Conservation (phyloP, 306 rosid genomes). For the Nissolia schottii region DNA sequence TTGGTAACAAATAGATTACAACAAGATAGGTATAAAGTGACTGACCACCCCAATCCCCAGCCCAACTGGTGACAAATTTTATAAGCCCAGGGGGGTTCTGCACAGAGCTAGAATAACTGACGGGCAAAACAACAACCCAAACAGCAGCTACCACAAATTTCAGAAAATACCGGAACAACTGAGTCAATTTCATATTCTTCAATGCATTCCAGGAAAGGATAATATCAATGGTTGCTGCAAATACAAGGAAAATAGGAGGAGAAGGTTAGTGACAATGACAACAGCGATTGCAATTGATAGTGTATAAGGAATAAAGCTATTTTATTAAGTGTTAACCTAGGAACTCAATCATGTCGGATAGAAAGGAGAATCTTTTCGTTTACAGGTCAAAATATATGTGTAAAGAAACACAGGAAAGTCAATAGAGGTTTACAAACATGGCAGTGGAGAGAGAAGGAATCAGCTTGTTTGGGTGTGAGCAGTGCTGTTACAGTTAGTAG, state of each 20-base stretch:
- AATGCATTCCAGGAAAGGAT: slow-evolving; percentile 77
- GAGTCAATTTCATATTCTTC: slow-evolving; percentile 83
- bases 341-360: not conserved
- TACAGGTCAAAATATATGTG: not conserved
- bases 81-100: slow-evolving; percentile 74
- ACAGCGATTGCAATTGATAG: not conserved
- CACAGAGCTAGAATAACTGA: slow-evolving; percentile 69
- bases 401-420: not conserved
- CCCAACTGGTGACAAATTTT: slow-evolving; percentile 81
- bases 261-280: not conserved
- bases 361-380: not conserved
- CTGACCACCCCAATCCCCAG: slow-evolving; percentile 66
- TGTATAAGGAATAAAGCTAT: slow-evolving; percentile 7
- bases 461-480: not conserved
- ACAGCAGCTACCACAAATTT: slow-evolving; percentile 78
- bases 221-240: slow-evolving; percentile 80
- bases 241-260: slow-evolving; percentile 27
- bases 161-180: slow-evolving; percentile 77
- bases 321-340: slow-evolving; percentile 8
- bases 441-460: not conserved
- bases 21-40: slow-evolving; percentile 69
- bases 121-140: slow-evolving; percentile 85
- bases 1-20: slow-evolving; percentile 70
- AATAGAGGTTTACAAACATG: not conserved
- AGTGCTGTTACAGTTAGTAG: not conserved